Conservation (phyloP, 2,329 filamentous ascomycete genomes). For the Aspergillus ibericus region DNA sequence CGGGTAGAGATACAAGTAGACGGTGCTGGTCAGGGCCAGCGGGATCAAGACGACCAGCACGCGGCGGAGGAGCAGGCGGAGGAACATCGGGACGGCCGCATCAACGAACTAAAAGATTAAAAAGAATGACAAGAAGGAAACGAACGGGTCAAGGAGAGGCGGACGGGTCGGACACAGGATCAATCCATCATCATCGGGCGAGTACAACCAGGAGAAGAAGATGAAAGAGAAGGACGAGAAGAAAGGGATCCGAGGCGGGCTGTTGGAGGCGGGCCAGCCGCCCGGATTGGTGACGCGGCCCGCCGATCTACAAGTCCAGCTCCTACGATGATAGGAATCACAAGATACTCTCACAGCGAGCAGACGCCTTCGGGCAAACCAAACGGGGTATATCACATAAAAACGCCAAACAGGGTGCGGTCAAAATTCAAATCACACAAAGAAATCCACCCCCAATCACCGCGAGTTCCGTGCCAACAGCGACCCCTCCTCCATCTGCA, state of each 20-base stretch:
- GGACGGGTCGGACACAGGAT: background rate
- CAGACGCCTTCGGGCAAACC: background rate
- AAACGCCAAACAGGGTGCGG: constrained; percentile 30
- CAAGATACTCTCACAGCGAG: too few relatives aligned
- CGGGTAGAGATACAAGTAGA: constrained; percentile 87
- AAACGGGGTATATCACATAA: constrained; percentile 42
- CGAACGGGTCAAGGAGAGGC: background rate
- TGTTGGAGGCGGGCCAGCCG: background rate
- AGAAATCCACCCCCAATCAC: constrained; percentile 8
- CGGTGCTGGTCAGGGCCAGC: constrained; percentile 66
- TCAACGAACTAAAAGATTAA: background rate
- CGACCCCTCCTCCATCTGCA: constrained; percentile 26
- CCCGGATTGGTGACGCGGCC: background rate
- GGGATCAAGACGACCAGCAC: constrained; percentile 58
- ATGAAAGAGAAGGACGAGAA: background rate
- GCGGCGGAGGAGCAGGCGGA: constrained; percentile 48
- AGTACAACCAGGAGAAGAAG: background rate
- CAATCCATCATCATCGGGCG: background rate
- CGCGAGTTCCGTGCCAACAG: constrained; percentile 30
- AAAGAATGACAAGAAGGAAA: constrained; percentile 4
- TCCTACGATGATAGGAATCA: background rate
- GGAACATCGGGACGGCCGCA: constrained; percentile 48
- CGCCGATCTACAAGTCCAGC: too few relatives aligned
- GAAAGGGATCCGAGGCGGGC: too few relatives aligned
- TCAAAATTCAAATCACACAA: background rate